phyloP scores from a whole-genome alignment of 257 asterid species.

The Gentiana macrophylla region DNA sequence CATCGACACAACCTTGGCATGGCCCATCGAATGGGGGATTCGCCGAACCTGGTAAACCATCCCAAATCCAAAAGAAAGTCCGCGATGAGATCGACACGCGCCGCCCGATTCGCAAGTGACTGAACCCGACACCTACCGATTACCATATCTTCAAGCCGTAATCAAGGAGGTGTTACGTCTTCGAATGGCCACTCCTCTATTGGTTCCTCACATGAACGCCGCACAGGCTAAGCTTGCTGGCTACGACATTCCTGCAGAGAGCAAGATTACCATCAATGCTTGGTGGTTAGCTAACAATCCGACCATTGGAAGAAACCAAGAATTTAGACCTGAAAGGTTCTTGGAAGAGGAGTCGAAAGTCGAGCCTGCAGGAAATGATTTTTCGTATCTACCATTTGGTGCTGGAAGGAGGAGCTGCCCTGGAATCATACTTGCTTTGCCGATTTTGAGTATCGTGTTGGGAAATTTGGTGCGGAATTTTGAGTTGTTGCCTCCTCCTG shows the following conservation, averaged over 20 bases:
- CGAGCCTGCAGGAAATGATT: constrained; percentile 72
- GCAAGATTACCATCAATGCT: constrained; percentile 74
- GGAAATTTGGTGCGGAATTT: constrained; percentile 80
- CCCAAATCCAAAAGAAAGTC: constrained; percentile 65
- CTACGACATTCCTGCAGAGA: constrained; percentile 77
- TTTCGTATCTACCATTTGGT: constrained; percentile 65
- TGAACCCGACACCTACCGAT: constrained; percentile 52
- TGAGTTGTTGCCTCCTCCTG: constrained; percentile 76
- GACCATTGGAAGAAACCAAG: constrained; percentile 64
- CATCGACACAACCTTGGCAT: constrained; percentile 75
- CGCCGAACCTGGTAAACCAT: constrained; percentile 79
- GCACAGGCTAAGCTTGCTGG: constrained; percentile 66
- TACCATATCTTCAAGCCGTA: constrained; percentile 81
- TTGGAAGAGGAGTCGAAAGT: constrained; percentile 69
- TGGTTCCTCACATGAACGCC: constrained; percentile 91
- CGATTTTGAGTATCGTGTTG: constrained; percentile 64
- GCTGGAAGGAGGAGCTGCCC: constrained; percentile 92
- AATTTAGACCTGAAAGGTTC: constrained; percentile 78
- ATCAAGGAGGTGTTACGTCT: constrained; percentile 74
- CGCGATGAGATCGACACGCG: constrained; percentile 45
- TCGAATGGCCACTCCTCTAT: constrained; percentile 72
- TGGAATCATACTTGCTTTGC: constrained; percentile 72
- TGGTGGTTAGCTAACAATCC: constrained; percentile 86
- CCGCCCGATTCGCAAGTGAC: constrained; percentile 57
- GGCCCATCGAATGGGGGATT: constrained; percentile 86